Conservation (phyloP, 2,329 filamentous ascomycete species). For the Pseudonectria buxi region DNA sequence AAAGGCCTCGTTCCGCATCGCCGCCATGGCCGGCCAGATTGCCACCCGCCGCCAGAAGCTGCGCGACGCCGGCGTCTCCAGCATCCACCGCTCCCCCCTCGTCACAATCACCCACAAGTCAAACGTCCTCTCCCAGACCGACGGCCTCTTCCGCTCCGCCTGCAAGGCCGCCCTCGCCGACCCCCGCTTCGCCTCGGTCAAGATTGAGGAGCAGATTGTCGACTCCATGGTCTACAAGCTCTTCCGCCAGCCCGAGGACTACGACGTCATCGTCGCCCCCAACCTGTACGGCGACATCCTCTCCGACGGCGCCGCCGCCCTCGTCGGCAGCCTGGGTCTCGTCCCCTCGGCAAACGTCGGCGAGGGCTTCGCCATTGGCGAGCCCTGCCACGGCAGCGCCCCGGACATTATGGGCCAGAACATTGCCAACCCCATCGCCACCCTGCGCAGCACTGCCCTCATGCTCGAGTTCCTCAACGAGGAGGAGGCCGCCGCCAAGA, state of each 20-base stretch:
- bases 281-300: constrained; percentile 98
- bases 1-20: constrained; percentile 77
- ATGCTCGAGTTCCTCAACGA: constrained; percentile 96
- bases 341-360: constrained; percentile 95
- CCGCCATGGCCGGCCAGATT: constrained; percentile 90
- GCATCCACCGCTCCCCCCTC: constrained; percentile 62
- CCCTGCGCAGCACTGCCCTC: constrained; percentile 78
- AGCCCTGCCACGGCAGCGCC: constrained; percentile 94
- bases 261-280: constrained; percentile 96
- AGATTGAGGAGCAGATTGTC: constrained; percentile 94
- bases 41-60: constrained; percentile 80
- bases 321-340: constrained; percentile 85
- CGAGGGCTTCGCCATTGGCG: constrained; percentile 88
- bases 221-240: constrained; percentile 99
- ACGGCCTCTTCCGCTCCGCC: constrained; percentile 86
- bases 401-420: constrained; percentile 90
- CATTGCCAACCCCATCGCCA: constrained; percentile 95
- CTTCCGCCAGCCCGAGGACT: constrained; percentile 88
- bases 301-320: constrained; percentile 87
- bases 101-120: constrained; percentile 98
- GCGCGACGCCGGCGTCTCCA: constrained; percentile 49
- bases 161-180: constrained; percentile 66
- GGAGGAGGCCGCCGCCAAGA: constrained; percentile 77
- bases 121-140: constrained; percentile 93
- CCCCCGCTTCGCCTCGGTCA: constrained; percentile 55